phyloP scores from a whole-genome alignment of 305 asterid species.

The Fraxinus nigra region DNA sequence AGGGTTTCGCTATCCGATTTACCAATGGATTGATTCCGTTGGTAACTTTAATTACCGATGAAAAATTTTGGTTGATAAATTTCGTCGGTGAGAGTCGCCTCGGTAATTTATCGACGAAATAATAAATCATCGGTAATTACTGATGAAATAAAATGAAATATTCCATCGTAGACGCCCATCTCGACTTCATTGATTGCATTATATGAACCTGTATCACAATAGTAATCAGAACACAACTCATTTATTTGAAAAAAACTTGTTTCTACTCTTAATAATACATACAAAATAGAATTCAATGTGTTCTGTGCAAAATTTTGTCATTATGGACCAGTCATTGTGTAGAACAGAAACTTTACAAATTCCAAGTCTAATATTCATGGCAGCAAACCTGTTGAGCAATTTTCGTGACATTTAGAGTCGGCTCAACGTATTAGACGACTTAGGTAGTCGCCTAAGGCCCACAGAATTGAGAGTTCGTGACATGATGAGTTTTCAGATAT shows the following conservation, averaged over 20 bases:
- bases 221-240: background rate
- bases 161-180: background rate
- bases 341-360: background rate
- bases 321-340: background rate
- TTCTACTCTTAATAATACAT: background rate
- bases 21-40: background rate
- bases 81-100: background rate
- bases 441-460: background rate
- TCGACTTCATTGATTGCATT: background rate
- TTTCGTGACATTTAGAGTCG: background rate
- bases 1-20: background rate
- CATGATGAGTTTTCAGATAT: background rate
- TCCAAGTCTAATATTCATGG: background rate
- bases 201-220: background rate
- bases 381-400: background rate
- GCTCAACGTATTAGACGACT: background rate
- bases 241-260: background rate
- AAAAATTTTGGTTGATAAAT: background rate
- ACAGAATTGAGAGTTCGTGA: background rate
- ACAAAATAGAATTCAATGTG: background rate
- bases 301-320: background rate
- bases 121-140: background rate
- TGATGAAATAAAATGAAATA: background rate
- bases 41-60: background rate
- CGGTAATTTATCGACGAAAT: background rate